Evolutionary conservation across 192 early-diverging fungal genomes (phyloP).

Genomic region (Paraglomus occultum): DNA sequence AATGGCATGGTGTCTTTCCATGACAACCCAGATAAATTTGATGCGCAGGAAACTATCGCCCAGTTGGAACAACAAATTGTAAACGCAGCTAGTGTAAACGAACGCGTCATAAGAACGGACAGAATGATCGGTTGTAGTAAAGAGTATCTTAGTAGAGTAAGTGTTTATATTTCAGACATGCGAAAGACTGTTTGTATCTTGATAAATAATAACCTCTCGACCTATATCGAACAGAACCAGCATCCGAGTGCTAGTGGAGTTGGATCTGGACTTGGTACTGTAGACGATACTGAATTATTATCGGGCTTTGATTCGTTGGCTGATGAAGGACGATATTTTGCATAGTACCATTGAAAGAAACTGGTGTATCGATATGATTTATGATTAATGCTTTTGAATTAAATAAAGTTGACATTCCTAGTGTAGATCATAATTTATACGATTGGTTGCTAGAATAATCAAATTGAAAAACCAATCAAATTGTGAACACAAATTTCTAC

Average conservation of each 20-base stretch:
- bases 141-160: constrained; percentile 29
- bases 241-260: constrained; percentile 3
- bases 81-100: constrained; percentile 27
- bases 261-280: background rate
- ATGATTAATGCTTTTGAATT: background rate
- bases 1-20: constrained; percentile 71
- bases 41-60: constrained; percentile 40
- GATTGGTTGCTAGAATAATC: background rate
- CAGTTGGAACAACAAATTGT: constrained; percentile 50
- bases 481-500: too few relatives aligned
- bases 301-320: constrained; percentile 1
- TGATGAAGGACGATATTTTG: constrained; percentile 22
- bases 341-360: background rate
- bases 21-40: constrained; percentile 53
- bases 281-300: constrained; percentile 15
- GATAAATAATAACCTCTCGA: too few relatives aligned
- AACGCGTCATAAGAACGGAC: constrained; percentile 27
- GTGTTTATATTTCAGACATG: background rate
- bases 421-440: background rate
- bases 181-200: too few relatives aligned
- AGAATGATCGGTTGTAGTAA: constrained; percentile 17
- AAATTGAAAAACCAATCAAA: background rate
- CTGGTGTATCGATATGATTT: background rate
- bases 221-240: background rate
- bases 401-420: background rate